phyloP scores from a whole-genome alignment of 345 rosid genomes.

The sweet orange (Citrus sinensis) region DVS_A1.0 CM039161.1:24728001-24728500 shows the following conservation, averaged over 20 bases:
- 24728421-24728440: too few relatives aligned
- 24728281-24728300: constrained; percentile 70
- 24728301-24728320: constrained; percentile 71
- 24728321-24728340: constrained; percentile 86
- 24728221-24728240: constrained; percentile 67
- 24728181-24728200: constrained; percentile 85
- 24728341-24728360: constrained; percentile 82
- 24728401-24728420: too few relatives aligned
- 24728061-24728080: too few relatives aligned
- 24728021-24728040: too few relatives aligned
- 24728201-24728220: constrained; percentile 77
- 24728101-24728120: constrained; percentile 54
- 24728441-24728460: too few relatives aligned
- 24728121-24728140: constrained; percentile 61
- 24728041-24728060: too few relatives aligned
- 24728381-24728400: too few relatives aligned
- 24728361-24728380: constrained; percentile 16
- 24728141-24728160: constrained; percentile 43
- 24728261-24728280: constrained; percentile 61
- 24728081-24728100: background rate
- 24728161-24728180: constrained; percentile 61
- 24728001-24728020: too few relatives aligned
- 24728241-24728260: constrained; percentile 76
- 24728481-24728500: too few relatives aligned
- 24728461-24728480: too few relatives aligned